These are phyloP conservation scores for Ustilago tritici DNA, from an alignment of 1,284 basidiomycete genomes.

Conservation along the genomic window DNA sequence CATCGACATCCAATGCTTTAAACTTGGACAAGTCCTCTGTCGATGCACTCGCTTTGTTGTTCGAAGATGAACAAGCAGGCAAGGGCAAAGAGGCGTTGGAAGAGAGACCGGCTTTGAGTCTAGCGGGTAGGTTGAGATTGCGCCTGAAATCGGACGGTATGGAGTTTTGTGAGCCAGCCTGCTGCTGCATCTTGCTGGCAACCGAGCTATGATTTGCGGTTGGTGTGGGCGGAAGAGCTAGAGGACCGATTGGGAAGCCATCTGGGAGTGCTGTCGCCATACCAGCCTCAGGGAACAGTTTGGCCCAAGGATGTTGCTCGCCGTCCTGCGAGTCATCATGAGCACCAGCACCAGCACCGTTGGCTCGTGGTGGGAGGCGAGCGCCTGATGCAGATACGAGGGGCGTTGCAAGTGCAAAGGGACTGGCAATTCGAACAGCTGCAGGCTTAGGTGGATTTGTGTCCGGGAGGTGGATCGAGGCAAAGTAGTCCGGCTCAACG, in stretches of 20 bases:
- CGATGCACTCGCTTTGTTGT: slow-evolving; percentile 18
- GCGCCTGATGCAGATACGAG: slow-evolving; percentile 32
- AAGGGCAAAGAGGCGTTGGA: slow-evolving; percentile 37
- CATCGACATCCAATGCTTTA: slow-evolving; percentile 46
- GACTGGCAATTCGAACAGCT: slow-evolving; percentile 41
- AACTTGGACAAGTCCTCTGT: slow-evolving; percentile 31
- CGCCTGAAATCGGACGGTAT: slow-evolving; percentile 12
- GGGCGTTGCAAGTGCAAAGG: slow-evolving; percentile 40
- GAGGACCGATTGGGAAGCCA: slow-evolving; percentile 21
- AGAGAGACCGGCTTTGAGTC: slow-evolving; percentile 16
- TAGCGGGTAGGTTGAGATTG: slow-evolving; percentile 30
- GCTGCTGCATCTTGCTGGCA: slow-evolving; percentile 9
- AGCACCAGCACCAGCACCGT: background rate
- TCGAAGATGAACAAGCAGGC: slow-evolving; percentile 20
- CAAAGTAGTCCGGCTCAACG: slow-evolving; percentile 47
- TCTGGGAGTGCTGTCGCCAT: slow-evolving; percentile 51
- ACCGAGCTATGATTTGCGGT: slow-evolving; percentile 26
- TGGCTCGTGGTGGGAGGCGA: slow-evolving; percentile 16
- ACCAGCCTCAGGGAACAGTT: slow-evolving; percentile 45
- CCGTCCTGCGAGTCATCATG: slow-evolving; percentile 11
- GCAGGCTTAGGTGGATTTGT: slow-evolving; percentile 18
- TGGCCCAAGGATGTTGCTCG: slow-evolving; percentile 49
- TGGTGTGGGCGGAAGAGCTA: slow-evolving; percentile 44
- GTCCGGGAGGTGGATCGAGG: slow-evolving; percentile 36
- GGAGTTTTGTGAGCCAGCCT: slow-evolving; percentile 7